Evolutionary conservation across 2,329 filamentous ascomycete species (phyloP).

Genomic region (Colletotrichum caudatum): DNA sequence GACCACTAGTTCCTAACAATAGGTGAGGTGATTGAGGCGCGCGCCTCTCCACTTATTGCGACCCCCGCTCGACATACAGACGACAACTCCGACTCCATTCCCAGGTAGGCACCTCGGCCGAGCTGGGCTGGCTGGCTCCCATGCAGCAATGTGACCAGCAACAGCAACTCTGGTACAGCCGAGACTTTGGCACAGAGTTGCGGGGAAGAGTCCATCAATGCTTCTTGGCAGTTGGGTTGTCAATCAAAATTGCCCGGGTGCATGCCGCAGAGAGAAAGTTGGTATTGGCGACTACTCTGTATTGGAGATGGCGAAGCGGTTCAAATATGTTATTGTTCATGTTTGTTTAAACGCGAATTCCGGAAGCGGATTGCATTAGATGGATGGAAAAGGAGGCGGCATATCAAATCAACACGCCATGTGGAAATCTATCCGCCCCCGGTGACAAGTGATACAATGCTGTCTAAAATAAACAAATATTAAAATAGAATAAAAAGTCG

Average conservation of each 20-base stretch:
- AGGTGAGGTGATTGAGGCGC: not conserved
- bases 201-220: not conserved
- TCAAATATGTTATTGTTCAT: not conserved
- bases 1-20: not conserved
- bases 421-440: too few relatives aligned
- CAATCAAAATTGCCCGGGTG: not conserved
- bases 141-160: not conserved
- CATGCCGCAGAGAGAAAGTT: not conserved
- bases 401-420: too few relatives aligned
- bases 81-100: conserved; percentile 21
- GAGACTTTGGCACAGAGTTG: not conserved
- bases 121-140: not conserved
- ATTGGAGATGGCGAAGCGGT: not conserved
- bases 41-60: conserved; percentile 31
- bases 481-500: too few relatives aligned
- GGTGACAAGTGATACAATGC: too few relatives aligned
- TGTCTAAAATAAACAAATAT: too few relatives aligned
- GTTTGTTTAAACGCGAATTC: too few relatives aligned
- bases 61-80: conserved; percentile 31
- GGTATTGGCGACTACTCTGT: not conserved
- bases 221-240: not conserved
- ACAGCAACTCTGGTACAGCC: not conserved
- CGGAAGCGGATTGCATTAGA: too few relatives aligned
- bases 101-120: conserved; percentile 35
- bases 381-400: too few relatives aligned